Base-by-base conservation (phyloP, 805 yeast species). In the Vanderwaltozyma verrucispora region DNA sequence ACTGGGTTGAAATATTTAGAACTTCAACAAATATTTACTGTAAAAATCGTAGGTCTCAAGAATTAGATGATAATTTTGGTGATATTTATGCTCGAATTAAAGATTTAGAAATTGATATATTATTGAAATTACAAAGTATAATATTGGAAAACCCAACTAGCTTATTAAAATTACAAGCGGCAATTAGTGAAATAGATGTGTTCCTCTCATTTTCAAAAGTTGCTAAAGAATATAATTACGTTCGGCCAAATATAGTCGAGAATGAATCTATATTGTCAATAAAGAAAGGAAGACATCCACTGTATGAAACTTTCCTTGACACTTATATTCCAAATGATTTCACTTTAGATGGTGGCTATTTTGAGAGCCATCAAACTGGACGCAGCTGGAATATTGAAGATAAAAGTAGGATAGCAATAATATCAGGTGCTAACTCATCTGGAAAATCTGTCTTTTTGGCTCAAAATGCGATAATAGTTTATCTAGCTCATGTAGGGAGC, bases 361-460 rank as follows among this genome's bases (percentile, higher is more conserved):
- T 47, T 8, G 15, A 28, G 8, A 32, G 38, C 16, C 5, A 8
- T 4, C 1, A 3, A 2, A n/a, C 3, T 6, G 13, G 16, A n/a
- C 26, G n/a, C 5, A 7, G 21, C 32, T 50, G 45, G 54, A 17
- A 20, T 2, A 37, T 43, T 27, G 21, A 44, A 13, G 36, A 32
- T 40, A 23, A 55, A 45, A 54, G 56, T 35, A 36, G 55, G 48
- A 32, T 60, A 39, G 36, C 64, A 40, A 35, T 75, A 28, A 40
- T 74, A 20, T 65, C 77, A 16, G 78, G 80, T 23, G 65, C 74
- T 0, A 69, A 69, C 44, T 62, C 61, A 23, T 67, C 74, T 3
- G 78, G 80, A 0, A 75, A 75, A 43, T 68, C 77, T 1, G 73
- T 74, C 0, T 65, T 64, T 39, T 49, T 74, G 15, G 49, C 68